A percentile compares a stretch with the other conserved stretches of the same genome.
Evolutionary conservation across 1,139 yeast genomes (phyloP).

Genomic region (Sugiyamaella neomexicana): DNA sequence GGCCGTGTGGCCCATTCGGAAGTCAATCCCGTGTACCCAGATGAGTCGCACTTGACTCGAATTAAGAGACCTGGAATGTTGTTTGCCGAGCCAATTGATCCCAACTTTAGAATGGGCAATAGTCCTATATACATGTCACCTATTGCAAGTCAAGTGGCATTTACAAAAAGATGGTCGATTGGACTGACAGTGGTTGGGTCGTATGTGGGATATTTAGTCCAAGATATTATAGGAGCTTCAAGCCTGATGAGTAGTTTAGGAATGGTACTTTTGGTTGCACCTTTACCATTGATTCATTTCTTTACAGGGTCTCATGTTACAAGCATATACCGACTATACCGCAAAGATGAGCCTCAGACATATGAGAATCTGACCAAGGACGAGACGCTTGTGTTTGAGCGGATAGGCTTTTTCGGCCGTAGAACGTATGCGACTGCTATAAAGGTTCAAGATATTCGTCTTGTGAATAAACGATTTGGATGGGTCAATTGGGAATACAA

Average conservation of each 20-base stretch:
- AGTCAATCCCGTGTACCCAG: conserved; percentile 37
- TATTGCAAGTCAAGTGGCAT: conserved; percentile 39
- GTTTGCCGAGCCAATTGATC: conserved; percentile 40
- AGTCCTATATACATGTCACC: conserved; percentile 41
- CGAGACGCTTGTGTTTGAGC: conserved; percentile 69
- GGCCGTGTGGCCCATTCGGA: conserved; percentile 25
- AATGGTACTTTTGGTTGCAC: conserved; percentile 37
- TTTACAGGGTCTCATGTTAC: conserved; percentile 69
- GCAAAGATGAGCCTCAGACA: conserved; percentile 60
- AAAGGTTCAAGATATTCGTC: conserved; percentile 49
- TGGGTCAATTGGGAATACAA: conserved; percentile 58
- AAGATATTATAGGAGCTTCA: conserved; percentile 29
- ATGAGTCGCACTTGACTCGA: conserved; percentile 34
- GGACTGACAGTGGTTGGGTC: conserved; percentile 37
- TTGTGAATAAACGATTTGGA: conserved; percentile 49
- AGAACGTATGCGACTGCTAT: conserved; percentile 63
- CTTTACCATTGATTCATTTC: conserved; percentile 54
- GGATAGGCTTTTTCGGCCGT: conserved; percentile 65
- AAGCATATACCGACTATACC: conserved; percentile 68
- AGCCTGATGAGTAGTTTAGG: conserved; percentile 21
- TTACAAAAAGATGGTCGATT: conserved; percentile 42
- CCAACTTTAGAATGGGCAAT: conserved; percentile 34
- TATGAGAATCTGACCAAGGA: conserved; percentile 58
- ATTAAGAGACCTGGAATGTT: conserved; percentile 40
- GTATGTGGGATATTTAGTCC: conserved; percentile 38